Base-by-base conservation (phyloP, 306 rosid genomes). In the Lathyrus aphaca region DNA sequence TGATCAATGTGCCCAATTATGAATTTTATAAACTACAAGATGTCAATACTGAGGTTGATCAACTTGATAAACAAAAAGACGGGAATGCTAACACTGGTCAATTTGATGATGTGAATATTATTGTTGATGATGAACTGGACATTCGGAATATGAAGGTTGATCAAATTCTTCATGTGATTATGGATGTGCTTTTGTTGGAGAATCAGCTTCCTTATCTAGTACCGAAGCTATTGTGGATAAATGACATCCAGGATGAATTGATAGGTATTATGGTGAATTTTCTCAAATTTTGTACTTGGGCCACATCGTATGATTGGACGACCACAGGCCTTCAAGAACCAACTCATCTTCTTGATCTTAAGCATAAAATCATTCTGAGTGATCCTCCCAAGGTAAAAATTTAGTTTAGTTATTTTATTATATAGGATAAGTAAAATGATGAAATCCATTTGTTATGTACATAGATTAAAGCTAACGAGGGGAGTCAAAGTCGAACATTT, bases 181-280 rank as follows among this genome's bases (percentile, higher is more conserved):
- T 50, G 57, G 57, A 50, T 50, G 57, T 50, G 29, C 57, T 50
- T 50, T 18, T 50, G 27, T 18, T 50, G 57, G 57, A 50, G 29
- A 50, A 18, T 50, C 57, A 50, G 9, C 25, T n/a, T n/a, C n/a
- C n/a, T n/a, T n/a, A n/a, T n/a, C n/a, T n/a, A n/a, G n/a, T n/a
- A n/a, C n/a, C n/a, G 5, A 50, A 50, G 27, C 11, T 50, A 6
- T 50, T 50, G 29, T 50, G 27, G 29, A 50, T 7, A 18, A 4
- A 50, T 50, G 29, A 18, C 6, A 1, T 18, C 1, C 29, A 50
- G 27, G 1, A 0, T 15, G 12, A 15, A 9, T 50, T 18, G 57
- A 17, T 50, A 9, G 0, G 3, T 2, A 18, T 14, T 25, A 50
- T 50, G 57, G 18, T 2, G 11, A 50, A 8, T 2, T 50, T 50